Evolutionary conservation across 1,284 basidiomycete species (phyloP).

Genomic region (Cutaneotrichosporon cyanovorans): DNA sequence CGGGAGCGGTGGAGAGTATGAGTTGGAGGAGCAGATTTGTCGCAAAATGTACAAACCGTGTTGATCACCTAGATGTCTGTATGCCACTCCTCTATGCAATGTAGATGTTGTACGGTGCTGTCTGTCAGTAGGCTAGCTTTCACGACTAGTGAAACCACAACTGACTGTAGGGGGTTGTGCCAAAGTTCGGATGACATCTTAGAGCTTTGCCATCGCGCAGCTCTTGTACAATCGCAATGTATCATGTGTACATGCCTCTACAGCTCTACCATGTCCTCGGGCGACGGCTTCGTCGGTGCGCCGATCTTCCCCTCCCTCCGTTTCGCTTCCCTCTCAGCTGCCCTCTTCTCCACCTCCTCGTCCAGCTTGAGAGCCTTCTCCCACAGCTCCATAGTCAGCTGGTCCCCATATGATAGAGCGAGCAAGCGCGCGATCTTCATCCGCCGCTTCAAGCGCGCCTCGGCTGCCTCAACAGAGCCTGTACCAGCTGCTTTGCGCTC

Average conservation of each 20-base stretch:
- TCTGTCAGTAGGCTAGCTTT: no score
- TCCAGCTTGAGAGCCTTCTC: constrained; percentile 29
- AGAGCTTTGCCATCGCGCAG: no score
- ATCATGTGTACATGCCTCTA: constrained; percentile 1
- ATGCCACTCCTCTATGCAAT: no score
- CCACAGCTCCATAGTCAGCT: constrained; percentile 30
- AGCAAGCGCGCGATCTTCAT: constrained; percentile 41
- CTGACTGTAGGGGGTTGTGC: no score
- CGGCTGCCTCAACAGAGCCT: constrained; percentile 21
- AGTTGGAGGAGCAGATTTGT: background rate
- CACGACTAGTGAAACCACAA: no score
- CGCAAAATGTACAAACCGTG: no score
- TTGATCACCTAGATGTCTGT: no score
- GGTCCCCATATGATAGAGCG: constrained; percentile 29
- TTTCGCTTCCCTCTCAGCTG: constrained; percentile 9
- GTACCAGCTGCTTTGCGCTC: constrained; percentile 22
- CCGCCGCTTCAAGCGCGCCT: constrained; percentile 33
- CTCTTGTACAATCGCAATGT: no score
- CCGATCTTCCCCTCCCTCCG: constrained; percentile 9
- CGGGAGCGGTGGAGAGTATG: background rate
- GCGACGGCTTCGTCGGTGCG: background rate
- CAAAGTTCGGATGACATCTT: no score
- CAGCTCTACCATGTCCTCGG: background rate
- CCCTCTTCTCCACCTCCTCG: constrained; percentile 24
- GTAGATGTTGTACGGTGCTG: no score